These are phyloP conservation scores for Backusella australiensis DNA, from an alignment of 192 early-diverging fungal genomes.

Conservation along the genomic window DNA sequence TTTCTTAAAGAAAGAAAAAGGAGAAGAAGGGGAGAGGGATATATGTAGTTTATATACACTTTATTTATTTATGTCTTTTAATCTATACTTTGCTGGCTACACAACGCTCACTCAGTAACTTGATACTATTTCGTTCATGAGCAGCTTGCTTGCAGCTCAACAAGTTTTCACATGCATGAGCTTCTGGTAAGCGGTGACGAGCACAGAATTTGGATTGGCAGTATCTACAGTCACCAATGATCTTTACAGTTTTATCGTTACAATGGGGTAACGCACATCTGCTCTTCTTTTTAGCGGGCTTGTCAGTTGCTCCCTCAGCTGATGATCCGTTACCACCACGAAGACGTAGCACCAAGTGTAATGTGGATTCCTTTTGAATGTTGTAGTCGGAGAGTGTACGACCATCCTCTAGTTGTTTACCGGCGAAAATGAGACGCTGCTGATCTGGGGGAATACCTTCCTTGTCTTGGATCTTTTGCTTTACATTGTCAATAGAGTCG, in stretches of 20 bases:
- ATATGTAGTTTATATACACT: background rate
- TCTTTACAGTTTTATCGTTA: conserved; percentile 59
- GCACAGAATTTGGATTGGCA: conserved; percentile 61
- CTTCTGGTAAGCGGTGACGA: conserved; percentile 72
- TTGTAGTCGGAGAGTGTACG: conserved; percentile 61
- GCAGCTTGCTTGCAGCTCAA: conserved; percentile 59
- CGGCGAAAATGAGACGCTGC: conserved; percentile 66
- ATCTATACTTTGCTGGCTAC: conserved; percentile 69
- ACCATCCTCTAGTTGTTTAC: conserved; percentile 69
- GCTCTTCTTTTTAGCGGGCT: conserved; percentile 13
- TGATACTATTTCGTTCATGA: conserved; percentile 54
- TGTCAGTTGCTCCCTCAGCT: background rate
- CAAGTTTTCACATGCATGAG: conserved; percentile 69
- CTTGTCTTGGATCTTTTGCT: conserved; percentile 70
- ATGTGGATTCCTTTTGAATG: conserved; percentile 61
- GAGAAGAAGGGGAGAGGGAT: background rate
- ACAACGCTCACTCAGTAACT: conserved; percentile 67
- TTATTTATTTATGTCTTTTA: background rate
- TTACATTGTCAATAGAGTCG: conserved; percentile 67
- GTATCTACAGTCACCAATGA: conserved; percentile 71
- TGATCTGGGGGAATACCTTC: conserved; percentile 71
- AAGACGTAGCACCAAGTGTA: conserved; percentile 58
- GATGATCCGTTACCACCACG: conserved; percentile 49
- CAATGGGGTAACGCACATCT: conserved; percentile 47
- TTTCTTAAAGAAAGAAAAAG: background rate